Base-by-base conservation (phyloP, 306 rosid species). In the Pterocarpus santalinus region DNA sequence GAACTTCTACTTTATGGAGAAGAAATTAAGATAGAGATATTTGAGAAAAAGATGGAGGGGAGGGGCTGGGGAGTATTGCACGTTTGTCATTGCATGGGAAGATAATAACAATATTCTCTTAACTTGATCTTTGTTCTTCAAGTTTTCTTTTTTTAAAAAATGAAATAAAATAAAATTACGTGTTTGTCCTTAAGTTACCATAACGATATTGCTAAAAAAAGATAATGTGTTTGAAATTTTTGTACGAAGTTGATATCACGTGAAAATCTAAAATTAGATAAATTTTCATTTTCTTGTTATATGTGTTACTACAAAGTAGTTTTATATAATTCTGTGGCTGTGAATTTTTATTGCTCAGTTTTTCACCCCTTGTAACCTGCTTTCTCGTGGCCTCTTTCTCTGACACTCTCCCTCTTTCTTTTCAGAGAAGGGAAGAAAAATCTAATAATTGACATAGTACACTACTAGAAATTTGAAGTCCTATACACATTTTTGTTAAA, bases 401-500 rank as follows among this genome's bases (percentile, higher is more conserved):
- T 72, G 49, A 41, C 67, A 53, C 53, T 61, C 30, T 2, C n/a
- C 32, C 56, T 13, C 57, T 34, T 55, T 55, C 65, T 66, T 65
- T 36, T 7, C 17, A 4, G 69, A 68, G 13, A 56, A 65, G 51
- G 51, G 52, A 10, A 83, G 67, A 78, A 46, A 65, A 58, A 41
- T 34, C 41, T 22, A 22, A n/a, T 38, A 28, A 16, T 28, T 34
- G 76, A 13, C 28, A 16, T 72, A 67, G 28, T 58, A 35, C 47
- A 67, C 32, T 44, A 30, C 82, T 44, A 69, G 39, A 32, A 69
- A 43, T 69, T 41, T 67, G 72, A 22, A 4, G 16, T 60, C 83
- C 15, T 38, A 30, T 12, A 69, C 52, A 62, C 38, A 3, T 77
- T 57, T 8, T 52, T 32, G 28, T 60, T 60, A 0, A 22, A 60